Evolutionary conservation across 495 filamentous ascomycete species (phyloP).

Genomic region (Cryomyces minteri): DNA sequence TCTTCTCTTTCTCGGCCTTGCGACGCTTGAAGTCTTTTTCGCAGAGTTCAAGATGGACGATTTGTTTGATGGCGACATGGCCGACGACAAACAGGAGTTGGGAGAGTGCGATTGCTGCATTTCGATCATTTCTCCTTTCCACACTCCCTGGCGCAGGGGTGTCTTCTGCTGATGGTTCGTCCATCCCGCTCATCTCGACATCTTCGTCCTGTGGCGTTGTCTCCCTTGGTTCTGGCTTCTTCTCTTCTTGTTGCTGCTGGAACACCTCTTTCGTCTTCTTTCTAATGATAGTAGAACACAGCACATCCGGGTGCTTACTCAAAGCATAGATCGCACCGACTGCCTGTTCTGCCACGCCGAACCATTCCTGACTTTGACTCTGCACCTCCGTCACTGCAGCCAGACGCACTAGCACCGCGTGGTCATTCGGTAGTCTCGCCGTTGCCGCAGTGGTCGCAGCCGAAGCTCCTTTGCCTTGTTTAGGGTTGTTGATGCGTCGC

Average conservation of each 20-base stretch:
- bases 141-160: conserved; percentile 15
- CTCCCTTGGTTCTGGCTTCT: conserved; percentile 16
- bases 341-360: conserved; percentile 90
- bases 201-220: conserved; percentile 16
- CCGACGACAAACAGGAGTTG: conserved; percentile 92
- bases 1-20: conserved; percentile 89
- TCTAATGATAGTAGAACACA: conserved; percentile 83
- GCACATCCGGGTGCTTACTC: conserved; percentile 80
- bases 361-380: conserved; percentile 87
- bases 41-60: conserved; percentile 96
- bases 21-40: conserved; percentile 94
- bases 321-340: conserved; percentile 92
- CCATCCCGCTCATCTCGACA: conserved; percentile 19
- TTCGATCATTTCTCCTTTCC: conserved; percentile 26
- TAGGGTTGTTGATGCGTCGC: conserved; percentile 69
- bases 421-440: conserved; percentile 75
- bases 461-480: conserved; percentile 38
- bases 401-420: conserved; percentile 63
- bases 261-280: conserved; percentile 80
- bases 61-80: conserved; percentile 95
- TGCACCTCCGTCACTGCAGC: conserved; percentile 69
- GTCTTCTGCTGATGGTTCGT: conserved; percentile 18
- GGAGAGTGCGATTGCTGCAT: conserved; percentile 51
- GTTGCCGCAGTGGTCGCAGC: conserved; percentile 35
- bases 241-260: conserved; percentile 18